Evolutionary conservation across 345 rosid genomes (phyloP), one percentile per base, ranked within the genome.

Genomic region (Populus davidiana): DNA sequence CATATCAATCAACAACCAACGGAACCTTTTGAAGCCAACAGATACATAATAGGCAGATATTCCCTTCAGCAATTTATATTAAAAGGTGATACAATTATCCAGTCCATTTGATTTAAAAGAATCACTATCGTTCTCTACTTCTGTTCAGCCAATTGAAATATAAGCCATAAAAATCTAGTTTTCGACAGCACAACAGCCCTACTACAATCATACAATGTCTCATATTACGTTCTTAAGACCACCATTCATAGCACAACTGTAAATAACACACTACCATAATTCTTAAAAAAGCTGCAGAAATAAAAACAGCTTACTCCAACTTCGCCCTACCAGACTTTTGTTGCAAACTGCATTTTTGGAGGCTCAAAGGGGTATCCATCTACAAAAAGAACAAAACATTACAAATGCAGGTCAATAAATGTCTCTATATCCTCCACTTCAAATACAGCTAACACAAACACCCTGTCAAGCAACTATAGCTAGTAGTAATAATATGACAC

Each of bases 311-410:
- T 35, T 73, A 79, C 35, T 65, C 56, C 69, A 72, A 36, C 27
- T 63, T 50, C 56, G 82, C 72, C 96, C 69, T 94, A 96, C 99
- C 99, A 96, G 79, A 96, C 98, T 92, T 91, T 94, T 56, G 98
- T 96, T 38, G 89, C 84, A 74, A 96, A 96, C 81, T 94, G 93
- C 99, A 96, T 94, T 88, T 91, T 96, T 41, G 99, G 99, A 77
- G 99, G 99, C 93, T 94, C 97, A 81, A 96, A 96, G 6, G 99
- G 99, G 82, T 96, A 96, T 59, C 95, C 97, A 88, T 96, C 99
- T 96, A 94, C 87, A 88, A 80, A 21, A 78, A 78, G 85, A 72
- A 73, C 38, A 77, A 81, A 76, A 8, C 20, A 70, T 12, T 50
- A 4, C 25, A 62, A 41, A 64, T 61, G 43, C 74, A 70, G 27